Base-by-base conservation (phyloP, 805 yeast genomes). In the Priceomyces haplophilus region DNA sequence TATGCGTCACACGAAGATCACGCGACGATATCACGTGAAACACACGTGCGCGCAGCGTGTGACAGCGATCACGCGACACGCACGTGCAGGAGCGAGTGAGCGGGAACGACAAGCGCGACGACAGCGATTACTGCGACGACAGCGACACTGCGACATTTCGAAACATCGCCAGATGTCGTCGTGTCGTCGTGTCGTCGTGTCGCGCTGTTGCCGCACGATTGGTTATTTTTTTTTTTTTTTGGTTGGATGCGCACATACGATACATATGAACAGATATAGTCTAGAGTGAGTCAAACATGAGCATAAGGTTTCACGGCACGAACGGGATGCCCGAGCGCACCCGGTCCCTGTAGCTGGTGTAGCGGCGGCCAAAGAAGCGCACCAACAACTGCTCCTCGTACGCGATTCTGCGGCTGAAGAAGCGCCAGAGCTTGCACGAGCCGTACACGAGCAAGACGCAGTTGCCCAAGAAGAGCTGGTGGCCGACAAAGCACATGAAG, bases 401-500 rank as follows among this genome's bases (percentile, higher is more conserved):
- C 13, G 41, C 55, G 29, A 93, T 88, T 44, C 99, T 72, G 8
- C 62, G 58, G 6, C 61, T 62, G 68, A 93, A 93, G 56, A 93
- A 93, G 25, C 61, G 54, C 76, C 82, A 80, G 16, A 93, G 67
- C 3, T 80, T 75, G n/a, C 62, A 49, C 0, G 72, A 53, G 46
- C 89, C 93, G 0, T 73, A 66, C 1, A 70, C 38, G 2, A 78
- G 53, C 1, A 88, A 72, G 0, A 88, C 36, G 5, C 85, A 80
- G 62, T 89, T 93, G 35, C 79, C 63, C 44, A 91, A 62, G 46
- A 83, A 49, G 36, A 93, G 18, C 58, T 91, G 96, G 1, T 88
- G 73, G 0, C 97, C 97, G 3, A 90, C 50, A 11, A 95, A 91
- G 97, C 98, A 93, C 79, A 88, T 81, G 56, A 81, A 90, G 60